Conservation (phyloP, 129 eudicot genomes). For the Escallonia herrerae region DNA sequence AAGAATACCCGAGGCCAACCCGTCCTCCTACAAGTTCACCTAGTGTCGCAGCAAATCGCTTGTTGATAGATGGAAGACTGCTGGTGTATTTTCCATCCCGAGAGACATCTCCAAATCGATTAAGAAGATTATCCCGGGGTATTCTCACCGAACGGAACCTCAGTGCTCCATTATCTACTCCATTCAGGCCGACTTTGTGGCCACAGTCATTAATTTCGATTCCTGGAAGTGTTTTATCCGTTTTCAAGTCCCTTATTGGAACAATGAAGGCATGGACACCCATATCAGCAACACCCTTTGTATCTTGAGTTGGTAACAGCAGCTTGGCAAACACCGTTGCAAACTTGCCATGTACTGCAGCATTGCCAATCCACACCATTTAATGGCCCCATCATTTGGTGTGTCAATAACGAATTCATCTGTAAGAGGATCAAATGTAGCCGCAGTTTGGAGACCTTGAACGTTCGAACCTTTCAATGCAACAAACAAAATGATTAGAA, state of each 20-base stretch:
- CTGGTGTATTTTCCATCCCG: conserved; percentile 86
- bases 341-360: conserved; percentile 95
- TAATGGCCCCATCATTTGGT: conserved; percentile 88
- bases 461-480: conserved; percentile 65
- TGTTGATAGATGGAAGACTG: conserved; percentile 65
- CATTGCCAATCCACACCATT: conserved; percentile 99
- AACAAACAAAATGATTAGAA: too few species aligned
- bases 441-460: conserved; percentile 81
- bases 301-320: conserved; percentile 66
- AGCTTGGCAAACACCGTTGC: conserved; percentile 91
- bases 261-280: conserved; percentile 99
- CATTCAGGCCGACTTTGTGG: conserved; percentile 90
- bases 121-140: conserved; percentile 89
- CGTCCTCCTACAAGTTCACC: conserved; percentile 98
- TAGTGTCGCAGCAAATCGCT: conserved; percentile 89
- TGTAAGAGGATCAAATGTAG: conserved; percentile 70
- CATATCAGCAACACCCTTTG: conserved; percentile 71
- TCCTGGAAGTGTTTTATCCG: conserved; percentile 73
- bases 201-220: conserved; percentile 92
- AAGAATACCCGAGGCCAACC: conserved; percentile 89
- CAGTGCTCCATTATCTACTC: conserved; percentile 96
- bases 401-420: conserved; percentile 88
- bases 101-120: conserved; percentile 87
- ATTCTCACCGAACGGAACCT: conserved; percentile 71
- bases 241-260: conserved; percentile 72